phyloP scores from a whole-genome alignment of 331 rosid species.

The Erythrophleum ivorense region DNA sequence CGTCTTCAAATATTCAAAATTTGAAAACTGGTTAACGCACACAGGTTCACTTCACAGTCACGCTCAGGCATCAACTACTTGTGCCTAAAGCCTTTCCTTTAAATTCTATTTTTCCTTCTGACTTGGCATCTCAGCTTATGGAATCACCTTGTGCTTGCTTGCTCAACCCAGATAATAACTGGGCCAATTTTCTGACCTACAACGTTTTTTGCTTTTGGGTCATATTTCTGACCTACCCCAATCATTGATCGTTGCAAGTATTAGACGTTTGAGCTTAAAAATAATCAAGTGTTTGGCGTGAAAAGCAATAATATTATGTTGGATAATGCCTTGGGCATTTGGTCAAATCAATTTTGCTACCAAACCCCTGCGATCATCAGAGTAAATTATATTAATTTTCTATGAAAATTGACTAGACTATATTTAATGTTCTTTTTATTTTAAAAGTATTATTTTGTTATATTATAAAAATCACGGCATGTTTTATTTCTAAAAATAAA shows the following conservation, averaged over 20 bases:
- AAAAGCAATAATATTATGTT: neutral
- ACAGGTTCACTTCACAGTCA: too few relatives aligned
- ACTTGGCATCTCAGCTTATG: too few relatives aligned
- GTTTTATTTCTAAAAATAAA: too few relatives aligned
- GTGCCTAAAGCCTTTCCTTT: neutral
- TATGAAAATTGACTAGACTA: too few relatives aligned
- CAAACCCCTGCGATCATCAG: slow-evolving; percentile 17
- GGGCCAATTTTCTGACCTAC: slow-evolving; percentile 13
- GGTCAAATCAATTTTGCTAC: slow-evolving; percentile 9
- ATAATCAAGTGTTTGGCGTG: neutral
- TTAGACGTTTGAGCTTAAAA: neutral
- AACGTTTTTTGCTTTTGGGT: neutral
- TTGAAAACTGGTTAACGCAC: neutral
- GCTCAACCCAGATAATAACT: neutral
- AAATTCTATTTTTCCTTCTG: neutral
- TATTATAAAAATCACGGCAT: too few relatives aligned
- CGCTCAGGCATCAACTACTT: neutral
- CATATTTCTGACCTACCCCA: slow-evolving; percentile 23
- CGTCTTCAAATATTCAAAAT: neutral
- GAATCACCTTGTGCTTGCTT: too few relatives aligned
- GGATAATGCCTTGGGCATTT: neutral
- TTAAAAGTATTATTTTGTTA: too few relatives aligned
- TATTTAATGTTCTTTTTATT: too few relatives aligned
- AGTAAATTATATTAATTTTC: too few relatives aligned
- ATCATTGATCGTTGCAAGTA: slow-evolving; percentile 25